Percentiles rank a stretch among this genome's conserved stretches.
These are phyloP conservation scores for Globisporangium parvum DNA, from an alignment of 352 stramenopile genomes.

Conservation along the genomic window DNA sequence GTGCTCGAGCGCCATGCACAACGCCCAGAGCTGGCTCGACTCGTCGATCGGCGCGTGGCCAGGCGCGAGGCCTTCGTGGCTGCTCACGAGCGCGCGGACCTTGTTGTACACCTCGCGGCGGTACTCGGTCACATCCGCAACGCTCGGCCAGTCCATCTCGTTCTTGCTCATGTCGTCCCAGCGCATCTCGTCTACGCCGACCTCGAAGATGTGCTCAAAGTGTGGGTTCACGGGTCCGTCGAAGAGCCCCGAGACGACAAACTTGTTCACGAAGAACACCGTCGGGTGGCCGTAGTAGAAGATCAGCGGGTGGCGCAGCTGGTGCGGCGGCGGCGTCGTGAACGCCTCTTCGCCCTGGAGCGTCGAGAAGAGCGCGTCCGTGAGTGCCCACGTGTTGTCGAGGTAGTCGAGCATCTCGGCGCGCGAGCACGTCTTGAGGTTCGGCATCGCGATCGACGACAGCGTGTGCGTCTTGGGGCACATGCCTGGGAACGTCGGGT, in stretches of 20 bases:
- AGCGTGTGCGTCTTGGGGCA: constrained; percentile 34
- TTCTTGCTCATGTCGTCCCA: constrained; percentile 99
- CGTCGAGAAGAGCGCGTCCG: constrained; percentile 90
- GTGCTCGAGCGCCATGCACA: constrained; percentile 95
- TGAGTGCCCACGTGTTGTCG: constrained; percentile 94
- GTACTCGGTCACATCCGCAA: constrained; percentile 90
- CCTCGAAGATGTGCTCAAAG: constrained; percentile 96
- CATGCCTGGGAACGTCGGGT: constrained; percentile 52
- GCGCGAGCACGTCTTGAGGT: constrained; percentile 79
- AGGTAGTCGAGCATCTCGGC: constrained; percentile 91
- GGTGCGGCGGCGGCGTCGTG: constrained; percentile 87
- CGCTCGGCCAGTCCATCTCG: constrained; percentile 90
- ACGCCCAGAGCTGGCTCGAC: constrained; percentile 86
- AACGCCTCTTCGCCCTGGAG: constrained; percentile 90
- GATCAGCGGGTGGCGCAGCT: constrained; percentile 94
- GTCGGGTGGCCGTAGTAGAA: constrained; percentile 98
- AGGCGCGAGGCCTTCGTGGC: constrained; percentile 76
- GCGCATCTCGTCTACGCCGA: constrained; percentile 97
- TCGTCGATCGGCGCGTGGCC: constrained; percentile 77
- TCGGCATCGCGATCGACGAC: constrained; percentile 71
- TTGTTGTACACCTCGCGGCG: constrained; percentile 88
- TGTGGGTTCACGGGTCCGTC: constrained; percentile 85
- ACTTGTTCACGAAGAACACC: constrained; percentile 96
- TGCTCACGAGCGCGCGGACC: constrained; percentile 85
- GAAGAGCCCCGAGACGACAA: constrained; percentile 89